A percentile compares a stretch with the other conserved stretches of the same genome.
These are phyloP conservation scores for Malassezia japonica DNA, from an alignment of 1,284 basidiomycete genomes.

Conservation along the genomic window DNA sequence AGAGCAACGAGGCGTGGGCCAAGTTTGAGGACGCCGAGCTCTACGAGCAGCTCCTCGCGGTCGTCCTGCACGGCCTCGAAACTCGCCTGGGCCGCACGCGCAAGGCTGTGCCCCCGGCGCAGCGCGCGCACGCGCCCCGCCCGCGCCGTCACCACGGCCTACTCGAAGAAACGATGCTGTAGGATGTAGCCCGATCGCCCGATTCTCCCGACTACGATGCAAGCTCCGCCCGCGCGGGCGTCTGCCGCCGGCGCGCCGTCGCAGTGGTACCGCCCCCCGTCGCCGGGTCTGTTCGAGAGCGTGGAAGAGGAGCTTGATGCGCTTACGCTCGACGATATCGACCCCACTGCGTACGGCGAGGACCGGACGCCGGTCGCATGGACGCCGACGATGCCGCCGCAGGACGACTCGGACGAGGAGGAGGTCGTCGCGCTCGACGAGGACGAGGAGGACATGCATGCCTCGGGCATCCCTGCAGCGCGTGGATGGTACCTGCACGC, in stretches of 20 bases:
- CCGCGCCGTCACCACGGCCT: conserved; percentile 15
- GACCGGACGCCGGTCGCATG: conserved; percentile 1
- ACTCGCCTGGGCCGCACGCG: conserved; percentile 9
- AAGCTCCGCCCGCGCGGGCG: not conserved
- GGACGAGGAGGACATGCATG: conserved; percentile 47
- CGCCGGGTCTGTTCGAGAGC: conserved; percentile 5
- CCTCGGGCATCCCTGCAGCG: conserved; percentile 42
- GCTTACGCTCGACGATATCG: conserved; percentile 2
- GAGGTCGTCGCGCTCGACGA: conserved; percentile 30
- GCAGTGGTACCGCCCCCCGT: conserved; percentile 14
- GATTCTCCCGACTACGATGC: not conserved
- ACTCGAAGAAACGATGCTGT: conserved; percentile 16
- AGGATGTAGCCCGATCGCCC: conserved; percentile 6
- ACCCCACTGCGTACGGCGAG: not conserved
- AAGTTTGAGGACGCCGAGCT: conserved; percentile 11
- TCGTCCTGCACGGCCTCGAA: conserved; percentile 10
- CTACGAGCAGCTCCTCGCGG: conserved; percentile 1
- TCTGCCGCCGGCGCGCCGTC: not conserved
- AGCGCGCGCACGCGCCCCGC: not conserved
- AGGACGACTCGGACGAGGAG: conserved; percentile 16
- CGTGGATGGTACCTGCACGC: conserved; percentile 36
- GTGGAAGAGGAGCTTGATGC: conserved; percentile 13
- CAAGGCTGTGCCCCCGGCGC: not conserved
- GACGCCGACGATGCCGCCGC: not conserved
- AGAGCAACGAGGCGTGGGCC: conserved; percentile 2